Evolutionary conservation across 257 asterid species (phyloP).

Genomic region (Solanum clarkiae): DNA sequence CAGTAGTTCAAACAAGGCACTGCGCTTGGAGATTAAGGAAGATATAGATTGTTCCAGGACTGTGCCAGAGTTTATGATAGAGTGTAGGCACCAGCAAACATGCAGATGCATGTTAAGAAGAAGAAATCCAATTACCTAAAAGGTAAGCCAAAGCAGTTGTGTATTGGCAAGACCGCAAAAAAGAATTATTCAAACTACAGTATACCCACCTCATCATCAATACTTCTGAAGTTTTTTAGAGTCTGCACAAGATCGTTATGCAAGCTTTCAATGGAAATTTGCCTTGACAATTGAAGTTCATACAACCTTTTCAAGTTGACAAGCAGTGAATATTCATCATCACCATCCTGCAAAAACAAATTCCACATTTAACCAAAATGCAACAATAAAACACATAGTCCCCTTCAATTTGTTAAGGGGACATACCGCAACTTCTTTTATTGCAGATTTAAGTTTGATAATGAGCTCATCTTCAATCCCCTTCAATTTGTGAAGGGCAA

Average conservation of each 20-base stretch:
- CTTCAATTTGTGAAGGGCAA: slow-evolving; percentile 62
- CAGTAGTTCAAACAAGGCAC: slow-evolving; percentile 68
- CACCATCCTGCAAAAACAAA: slow-evolving; percentile 66
- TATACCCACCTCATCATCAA: slow-evolving; percentile 69
- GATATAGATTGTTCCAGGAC: slow-evolving; percentile 55
- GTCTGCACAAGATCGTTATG: slow-evolving; percentile 50
- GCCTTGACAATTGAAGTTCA: slow-evolving; percentile 71
- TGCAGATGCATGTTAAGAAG: slow-evolving; percentile 92
- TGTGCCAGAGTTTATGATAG: slow-evolving; percentile 47
- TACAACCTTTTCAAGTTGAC: slow-evolving; percentile 83
- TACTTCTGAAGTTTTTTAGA: slow-evolving; percentile 58
- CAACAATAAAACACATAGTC: neutral
- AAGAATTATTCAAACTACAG: neutral
- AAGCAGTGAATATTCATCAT: slow-evolving; percentile 79
- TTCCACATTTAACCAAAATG: neutral
- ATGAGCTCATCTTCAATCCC: slow-evolving; percentile 74
- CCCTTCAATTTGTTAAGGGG: neutral
- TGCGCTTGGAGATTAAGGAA: slow-evolving; percentile 54
- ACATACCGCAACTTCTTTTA: slow-evolving; percentile 76
- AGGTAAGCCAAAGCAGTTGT: slow-evolving; percentile 1
- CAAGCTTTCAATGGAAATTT: slow-evolving; percentile 51
- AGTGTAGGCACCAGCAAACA: slow-evolving; percentile 77
- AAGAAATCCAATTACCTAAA: slow-evolving; percentile 74
- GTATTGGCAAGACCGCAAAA: slow-evolving; percentile 8
- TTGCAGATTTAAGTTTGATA: slow-evolving; percentile 57